phyloP scores from a whole-genome alignment of 129 eudicot species.

The Saposhnikovia divaricata region DNA sequence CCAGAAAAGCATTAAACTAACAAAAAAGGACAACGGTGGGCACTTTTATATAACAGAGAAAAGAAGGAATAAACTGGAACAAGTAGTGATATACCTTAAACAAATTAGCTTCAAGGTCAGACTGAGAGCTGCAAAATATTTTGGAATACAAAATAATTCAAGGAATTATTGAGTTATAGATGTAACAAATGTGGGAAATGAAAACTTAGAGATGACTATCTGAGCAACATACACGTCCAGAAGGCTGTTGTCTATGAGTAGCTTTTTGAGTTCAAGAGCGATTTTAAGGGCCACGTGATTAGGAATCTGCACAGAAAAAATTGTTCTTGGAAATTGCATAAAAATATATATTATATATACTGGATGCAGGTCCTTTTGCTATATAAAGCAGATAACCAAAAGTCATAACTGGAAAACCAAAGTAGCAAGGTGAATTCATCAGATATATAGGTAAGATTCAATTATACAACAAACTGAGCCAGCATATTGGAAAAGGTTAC shows the following conservation, averaged over 20 bases:
- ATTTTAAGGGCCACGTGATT: conserved; percentile 96
- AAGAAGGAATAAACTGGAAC: conserved; percentile 2
- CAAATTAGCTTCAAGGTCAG: conserved; percentile 94
- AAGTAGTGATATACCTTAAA: conserved; percentile 56
- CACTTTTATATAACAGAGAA: neutral
- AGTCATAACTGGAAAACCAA: conserved; percentile 1
- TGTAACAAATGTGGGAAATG: neutral
- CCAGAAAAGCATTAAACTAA: too few relatives aligned
- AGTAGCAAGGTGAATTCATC: neutral
- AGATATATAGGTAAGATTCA: neutral
- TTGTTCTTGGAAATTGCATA: neutral
- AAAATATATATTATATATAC: neutral
- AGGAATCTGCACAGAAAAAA: conserved; percentile 53
- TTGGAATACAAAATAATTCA: conserved; percentile 5
- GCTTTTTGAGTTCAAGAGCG: conserved; percentile 95
- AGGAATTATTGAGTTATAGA: neutral
- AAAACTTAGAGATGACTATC: neutral
- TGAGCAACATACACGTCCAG: conserved; percentile 73
- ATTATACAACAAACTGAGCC: neutral
- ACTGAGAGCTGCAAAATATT: conserved; percentile 67
- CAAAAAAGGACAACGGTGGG: neutral
- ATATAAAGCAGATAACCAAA: neutral
- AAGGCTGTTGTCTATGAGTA: conserved; percentile 92
- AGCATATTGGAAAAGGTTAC: neutral
- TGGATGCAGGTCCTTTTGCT: neutral